Conservation (phyloP, 1,284 basidiomycete species). For the Testicularia cyperi region DNA sequence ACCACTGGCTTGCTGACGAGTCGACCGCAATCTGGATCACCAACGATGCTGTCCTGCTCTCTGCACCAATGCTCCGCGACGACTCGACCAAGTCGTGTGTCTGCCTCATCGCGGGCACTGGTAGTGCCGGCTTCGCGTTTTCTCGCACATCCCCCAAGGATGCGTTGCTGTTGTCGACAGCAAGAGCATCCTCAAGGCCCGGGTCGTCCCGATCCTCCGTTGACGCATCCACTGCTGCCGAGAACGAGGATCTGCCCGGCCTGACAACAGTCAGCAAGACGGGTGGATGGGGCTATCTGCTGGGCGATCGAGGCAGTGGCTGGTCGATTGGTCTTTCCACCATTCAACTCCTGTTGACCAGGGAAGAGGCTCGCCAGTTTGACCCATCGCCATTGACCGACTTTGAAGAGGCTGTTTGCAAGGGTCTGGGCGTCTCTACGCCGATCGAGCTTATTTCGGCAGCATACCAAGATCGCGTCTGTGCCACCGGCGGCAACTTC, state of each 20-base stretch:
- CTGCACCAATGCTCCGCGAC: slow-evolving; percentile 32
- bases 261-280: slow-evolving; percentile 31
- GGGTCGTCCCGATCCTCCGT: no score
- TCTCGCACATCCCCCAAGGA: slow-evolving; percentile 15
- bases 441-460: slow-evolving; percentile 37
- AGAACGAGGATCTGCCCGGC: slow-evolving; percentile 32
- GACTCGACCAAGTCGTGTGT: slow-evolving; percentile 18
- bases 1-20: slow-evolving; percentile 19
- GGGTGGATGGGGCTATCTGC: slow-evolving; percentile 35
- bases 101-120: slow-evolving; percentile 36
- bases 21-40: slow-evolving; percentile 34
- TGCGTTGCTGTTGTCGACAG: neutral
- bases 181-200: neutral
- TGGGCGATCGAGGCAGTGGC: slow-evolving; percentile 26
- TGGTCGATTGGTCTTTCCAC: slow-evolving; percentile 38
- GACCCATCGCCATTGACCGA: slow-evolving; percentile 10
- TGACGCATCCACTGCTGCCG: neutral
- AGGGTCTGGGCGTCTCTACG: slow-evolving; percentile 11
- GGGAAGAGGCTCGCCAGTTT: slow-evolving; percentile 27
- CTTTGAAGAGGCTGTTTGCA: slow-evolving; percentile 20
- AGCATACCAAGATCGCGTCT: slow-evolving; percentile 28
- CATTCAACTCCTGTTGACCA: slow-evolving; percentile 28
- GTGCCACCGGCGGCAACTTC: slow-evolving; percentile 30
- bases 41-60: slow-evolving; percentile 33
- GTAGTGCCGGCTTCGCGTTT: slow-evolving; percentile 37